phyloP scores from a whole-genome alignment of 306 rosid genomes.

The Castanospermum australe region DNA sequence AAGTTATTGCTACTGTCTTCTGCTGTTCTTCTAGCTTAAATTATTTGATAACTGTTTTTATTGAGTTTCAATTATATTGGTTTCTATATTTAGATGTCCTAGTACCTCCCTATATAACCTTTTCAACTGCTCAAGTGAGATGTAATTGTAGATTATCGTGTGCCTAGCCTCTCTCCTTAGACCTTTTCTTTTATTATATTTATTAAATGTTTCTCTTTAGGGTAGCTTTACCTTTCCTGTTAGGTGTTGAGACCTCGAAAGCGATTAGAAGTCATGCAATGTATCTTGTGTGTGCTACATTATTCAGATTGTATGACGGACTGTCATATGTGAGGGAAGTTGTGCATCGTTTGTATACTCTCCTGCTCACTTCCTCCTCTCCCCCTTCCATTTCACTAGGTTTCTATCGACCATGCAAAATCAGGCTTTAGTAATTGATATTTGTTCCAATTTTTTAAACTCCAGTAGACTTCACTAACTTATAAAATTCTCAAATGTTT shows the following conservation, averaged over 20 bases:
- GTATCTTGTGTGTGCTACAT: neutral
- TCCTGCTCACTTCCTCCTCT: neutral
- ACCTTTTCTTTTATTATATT: neutral
- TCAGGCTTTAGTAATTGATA: too few relatives aligned
- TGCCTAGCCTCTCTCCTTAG: neutral
- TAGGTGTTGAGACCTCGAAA: neutral
- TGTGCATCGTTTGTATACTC: neutral
- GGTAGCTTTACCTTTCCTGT: neutral
- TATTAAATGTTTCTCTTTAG: neutral
- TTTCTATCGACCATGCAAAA: neutral
- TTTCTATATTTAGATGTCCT: neutral
- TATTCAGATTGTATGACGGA: neutral
- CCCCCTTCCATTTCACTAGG: neutral
- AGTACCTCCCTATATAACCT: neutral
- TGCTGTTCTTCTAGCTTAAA: neutral
- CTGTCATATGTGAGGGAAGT: neutral
- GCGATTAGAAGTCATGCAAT: neutral
- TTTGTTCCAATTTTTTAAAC: too few relatives aligned
- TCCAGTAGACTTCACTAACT: too few relatives aligned
- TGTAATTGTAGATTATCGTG: neutral
- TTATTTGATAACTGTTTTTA: neutral
- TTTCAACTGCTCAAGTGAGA: neutral
- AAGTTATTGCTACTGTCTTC: neutral
- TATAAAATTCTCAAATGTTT: too few relatives aligned
- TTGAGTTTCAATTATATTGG: neutral